A percentile compares a stretch with the other conserved stretches of the same genome.
phyloP scores from a whole-genome alignment of 2,329 filamentous ascomycete genomes.

The Graphiopsis chlorocephala region DNA sequence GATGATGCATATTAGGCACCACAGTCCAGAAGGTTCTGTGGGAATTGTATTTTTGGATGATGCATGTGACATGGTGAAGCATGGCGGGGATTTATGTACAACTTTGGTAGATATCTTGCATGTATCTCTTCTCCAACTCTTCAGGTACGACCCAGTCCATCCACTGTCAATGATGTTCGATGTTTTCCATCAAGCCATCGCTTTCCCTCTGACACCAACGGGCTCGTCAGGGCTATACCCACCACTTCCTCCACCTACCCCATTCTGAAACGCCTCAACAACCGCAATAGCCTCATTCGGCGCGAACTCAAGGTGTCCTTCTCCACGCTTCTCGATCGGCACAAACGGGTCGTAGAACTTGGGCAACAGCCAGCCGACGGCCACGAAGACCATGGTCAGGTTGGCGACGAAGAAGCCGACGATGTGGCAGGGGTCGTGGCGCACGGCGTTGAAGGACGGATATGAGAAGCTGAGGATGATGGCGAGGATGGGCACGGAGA shows the following conservation, averaged over 20 bases:
- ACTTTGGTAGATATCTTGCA: too few species aligned
- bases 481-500: slow-evolving; percentile 49
- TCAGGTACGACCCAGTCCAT: too few species aligned
- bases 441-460: slow-evolving; percentile 47
- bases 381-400: slow-evolving; percentile 47
- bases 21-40: neutral
- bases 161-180: neutral
- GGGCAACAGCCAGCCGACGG: slow-evolving; percentile 51
- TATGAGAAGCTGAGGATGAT: slow-evolving; percentile 56
- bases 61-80: too few species aligned
- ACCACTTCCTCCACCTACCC: neutral
- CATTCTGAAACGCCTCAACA: neutral
- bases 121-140: too few species aligned
- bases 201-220: neutral
- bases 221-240: neutral
- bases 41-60: too few species aligned
- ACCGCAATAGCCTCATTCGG: slow-evolving; percentile 4
- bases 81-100: too few species aligned
- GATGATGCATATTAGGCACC: neutral
- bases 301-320: slow-evolving; percentile 36
- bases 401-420: slow-evolving; percentile 51
- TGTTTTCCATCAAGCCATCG: neutral
- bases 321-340: slow-evolving; percentile 45
- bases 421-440: slow-evolving; percentile 52
- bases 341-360: slow-evolving; percentile 56